Base-by-base conservation (phyloP, 2,329 filamentous ascomycete genomes). In the Aspergillus alliaceus region DNA sequence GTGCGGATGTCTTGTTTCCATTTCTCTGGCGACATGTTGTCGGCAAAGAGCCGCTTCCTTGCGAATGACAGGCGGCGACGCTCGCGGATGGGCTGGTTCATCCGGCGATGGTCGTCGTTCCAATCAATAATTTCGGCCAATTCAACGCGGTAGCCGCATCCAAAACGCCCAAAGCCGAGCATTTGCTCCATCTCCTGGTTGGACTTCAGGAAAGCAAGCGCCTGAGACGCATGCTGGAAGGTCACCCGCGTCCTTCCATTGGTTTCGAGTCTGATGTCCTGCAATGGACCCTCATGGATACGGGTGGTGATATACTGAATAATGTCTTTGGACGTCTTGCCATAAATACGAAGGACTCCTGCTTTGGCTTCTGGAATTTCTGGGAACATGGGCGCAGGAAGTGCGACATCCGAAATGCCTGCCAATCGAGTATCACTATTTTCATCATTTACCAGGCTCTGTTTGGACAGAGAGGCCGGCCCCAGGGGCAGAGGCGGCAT, bases 21-120 rank as follows among this genome's bases (percentile, higher is more conserved):
- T 42, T 67, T 70, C 12, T 66, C 65, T 12, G 70, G 64, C 25
- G 67, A 69, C 64, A 73, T 58, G 15, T 66, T 63, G 46, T 70
- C 68, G 9, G 66, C 68, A 62, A 77, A 75, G 8, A 77, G 65
- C 35, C 72, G 69, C 48, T 72, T 69, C 40, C 73, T 68, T 35
- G 71, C 72, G 65, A 77, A 76, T 5, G 75, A 77, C 42, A 78
- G 66, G 51, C 75, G 74, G 22, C 75, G 74, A 31, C 76, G 70
- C 57, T 77, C 75, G 42, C 72, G 69, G 51, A 65, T 60, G 2
- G 69, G 70, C 54, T 66, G 59, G 34, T 67, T 67, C 75, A 77
- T 77, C 29, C 68, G 68, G 39, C 64, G 65, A 48, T 73, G 62
- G 7, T 72, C 70, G 8, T 70, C 68, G 44, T 70, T 69, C 69